Percentiles rank a stretch among this genome's conserved stretches.
phyloP scores from a whole-genome alignment of 2,329 filamentous ascomycete genomes.

The Aspergillus terreus region DNA sequence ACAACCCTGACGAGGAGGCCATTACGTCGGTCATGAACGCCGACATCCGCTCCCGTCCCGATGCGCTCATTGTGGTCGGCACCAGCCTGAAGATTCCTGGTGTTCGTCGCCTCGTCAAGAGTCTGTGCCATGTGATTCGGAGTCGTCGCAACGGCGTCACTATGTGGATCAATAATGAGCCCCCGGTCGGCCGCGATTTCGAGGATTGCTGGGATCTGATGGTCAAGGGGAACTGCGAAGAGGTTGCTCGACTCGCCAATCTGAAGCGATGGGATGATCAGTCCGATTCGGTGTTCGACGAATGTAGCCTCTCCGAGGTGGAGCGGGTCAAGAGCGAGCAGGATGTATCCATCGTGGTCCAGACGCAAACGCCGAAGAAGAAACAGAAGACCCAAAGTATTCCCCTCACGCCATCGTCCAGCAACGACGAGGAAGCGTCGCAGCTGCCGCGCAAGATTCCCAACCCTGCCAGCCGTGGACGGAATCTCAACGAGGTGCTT shows the following conservation, averaged over 20 bases:
- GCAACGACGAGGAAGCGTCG: conserved; percentile 32
- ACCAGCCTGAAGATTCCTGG: conserved; percentile 95
- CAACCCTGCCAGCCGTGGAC: conserved; percentile 31
- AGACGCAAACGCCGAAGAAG: conserved; percentile 37
- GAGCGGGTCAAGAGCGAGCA: conserved; percentile 40
- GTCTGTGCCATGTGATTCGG: conserved; percentile 84
- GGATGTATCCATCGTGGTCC: conserved; percentile 38
- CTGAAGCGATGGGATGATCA: conserved; percentile 57
- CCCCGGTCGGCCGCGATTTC: conserved; percentile 76
- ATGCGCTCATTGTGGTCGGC: conserved; percentile 90
- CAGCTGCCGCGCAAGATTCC: conserved; percentile 20
- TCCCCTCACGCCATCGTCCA: conserved; percentile 42
- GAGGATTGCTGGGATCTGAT: conserved; percentile 93
- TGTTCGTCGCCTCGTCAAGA: conserved; percentile 81
- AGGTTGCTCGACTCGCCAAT: conserved; percentile 71
- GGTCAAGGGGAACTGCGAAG: conserved; percentile 81
- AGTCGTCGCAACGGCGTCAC: conserved; percentile 74
- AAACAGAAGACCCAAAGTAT: conserved; percentile 29
- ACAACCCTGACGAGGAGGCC: conserved; percentile 92
- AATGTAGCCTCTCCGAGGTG: conserved; percentile 44
- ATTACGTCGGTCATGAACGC: conserved; percentile 87
- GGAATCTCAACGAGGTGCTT: conserved; percentile 24
- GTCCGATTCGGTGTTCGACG: conserved; percentile 37
- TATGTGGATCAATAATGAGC: conserved; percentile 90
- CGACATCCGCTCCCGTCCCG: conserved; percentile 79